These are phyloP conservation scores for Scedosporium minutisporum DNA, from an alignment of 2,329 filamentous ascomycete genomes.

Conservation along the genomic window DNA sequence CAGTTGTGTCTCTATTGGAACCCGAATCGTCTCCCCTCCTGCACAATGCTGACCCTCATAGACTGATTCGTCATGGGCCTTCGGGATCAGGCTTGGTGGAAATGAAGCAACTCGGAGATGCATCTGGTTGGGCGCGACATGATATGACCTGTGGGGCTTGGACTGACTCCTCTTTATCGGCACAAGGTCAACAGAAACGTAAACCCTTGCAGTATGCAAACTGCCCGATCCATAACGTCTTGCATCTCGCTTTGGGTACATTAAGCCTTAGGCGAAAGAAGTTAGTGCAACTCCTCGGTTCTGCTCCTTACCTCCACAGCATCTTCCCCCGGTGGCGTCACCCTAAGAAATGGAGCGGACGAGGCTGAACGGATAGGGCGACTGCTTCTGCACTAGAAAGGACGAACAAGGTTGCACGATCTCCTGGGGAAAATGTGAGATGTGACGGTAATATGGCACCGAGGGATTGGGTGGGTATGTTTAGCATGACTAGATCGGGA, in stretches of 20 bases:
- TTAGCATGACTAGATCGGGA: background rate
- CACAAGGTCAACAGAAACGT: background rate
- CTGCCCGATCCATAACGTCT: too few relatives aligned
- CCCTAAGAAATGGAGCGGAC: too few relatives aligned
- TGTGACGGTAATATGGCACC: background rate
- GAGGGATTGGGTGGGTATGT: background rate
- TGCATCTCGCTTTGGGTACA: too few relatives aligned
- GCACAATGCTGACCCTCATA: background rate
- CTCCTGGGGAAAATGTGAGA: background rate
- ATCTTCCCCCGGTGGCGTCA: too few relatives aligned
- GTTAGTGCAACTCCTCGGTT: too few relatives aligned
- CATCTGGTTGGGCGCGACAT: background rate
- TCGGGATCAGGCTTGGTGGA: background rate
- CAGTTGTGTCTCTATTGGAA: too few relatives aligned
- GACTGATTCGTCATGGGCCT: background rate
- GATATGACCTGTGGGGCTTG: background rate
- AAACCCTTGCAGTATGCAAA: background rate
- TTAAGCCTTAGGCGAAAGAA: too few relatives aligned
- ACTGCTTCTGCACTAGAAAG: background rate
- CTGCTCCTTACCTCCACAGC: too few relatives aligned
- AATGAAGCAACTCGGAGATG: background rate
- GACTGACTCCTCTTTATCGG: background rate
- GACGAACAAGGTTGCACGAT: background rate
- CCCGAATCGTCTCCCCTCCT: background rate
- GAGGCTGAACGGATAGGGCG: too few relatives aligned